These are phyloP conservation scores for Cyberlindnera xishuangbannaensis DNA, from an alignment of 805 yeast genomes.

Conservation along the genomic window DNA sequence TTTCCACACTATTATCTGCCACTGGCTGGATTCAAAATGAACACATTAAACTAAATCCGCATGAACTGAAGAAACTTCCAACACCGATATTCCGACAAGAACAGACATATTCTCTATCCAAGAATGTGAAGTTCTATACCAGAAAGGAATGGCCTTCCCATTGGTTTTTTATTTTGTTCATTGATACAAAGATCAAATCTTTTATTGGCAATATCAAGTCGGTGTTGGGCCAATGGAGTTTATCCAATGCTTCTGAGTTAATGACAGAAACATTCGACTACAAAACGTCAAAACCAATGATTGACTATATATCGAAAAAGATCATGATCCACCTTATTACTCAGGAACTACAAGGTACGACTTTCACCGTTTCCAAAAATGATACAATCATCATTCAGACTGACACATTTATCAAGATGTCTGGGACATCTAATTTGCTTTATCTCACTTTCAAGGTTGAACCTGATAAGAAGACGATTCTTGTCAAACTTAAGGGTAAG, in stretches of 20 bases:
- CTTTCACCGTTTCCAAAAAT: constrained; percentile 6
- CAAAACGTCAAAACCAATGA: constrained; percentile 16
- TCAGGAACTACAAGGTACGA: constrained; percentile 9
- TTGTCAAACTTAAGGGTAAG: constrained; percentile 31
- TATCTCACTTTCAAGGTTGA: constrained; percentile 26
- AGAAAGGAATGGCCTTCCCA: constrained; percentile 31
- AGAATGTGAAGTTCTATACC: constrained; percentile 30
- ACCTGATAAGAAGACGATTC: constrained; percentile 19
- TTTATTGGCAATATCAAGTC: constrained; percentile 30
- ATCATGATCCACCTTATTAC: constrained; percentile 16
- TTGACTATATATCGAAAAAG: constrained; percentile 15
- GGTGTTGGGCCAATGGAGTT: constrained; percentile 11
- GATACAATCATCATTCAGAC: constrained; percentile 29
- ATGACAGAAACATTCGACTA: constrained; percentile 20
- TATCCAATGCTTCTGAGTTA: constrained; percentile 7
- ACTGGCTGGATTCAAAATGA: constrained; percentile 66
- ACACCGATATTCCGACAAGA: constrained; percentile 5
- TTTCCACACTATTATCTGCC: constrained; percentile 51
- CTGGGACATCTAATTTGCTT: constrained; percentile 31
- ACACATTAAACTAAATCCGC: constrained; percentile 42
- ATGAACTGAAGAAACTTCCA: constrained; percentile 35
- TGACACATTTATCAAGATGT: constrained; percentile 30
- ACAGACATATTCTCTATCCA: constrained; percentile 1
- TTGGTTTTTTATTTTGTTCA: constrained; percentile 34
- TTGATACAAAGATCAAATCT: constrained; percentile 26